Evolutionary conservation across 2,329 filamentous ascomycete species (phyloP), one percentile per base, ranked within the genome.

Genomic region (Davidsoniella eucalypti): DNA sequence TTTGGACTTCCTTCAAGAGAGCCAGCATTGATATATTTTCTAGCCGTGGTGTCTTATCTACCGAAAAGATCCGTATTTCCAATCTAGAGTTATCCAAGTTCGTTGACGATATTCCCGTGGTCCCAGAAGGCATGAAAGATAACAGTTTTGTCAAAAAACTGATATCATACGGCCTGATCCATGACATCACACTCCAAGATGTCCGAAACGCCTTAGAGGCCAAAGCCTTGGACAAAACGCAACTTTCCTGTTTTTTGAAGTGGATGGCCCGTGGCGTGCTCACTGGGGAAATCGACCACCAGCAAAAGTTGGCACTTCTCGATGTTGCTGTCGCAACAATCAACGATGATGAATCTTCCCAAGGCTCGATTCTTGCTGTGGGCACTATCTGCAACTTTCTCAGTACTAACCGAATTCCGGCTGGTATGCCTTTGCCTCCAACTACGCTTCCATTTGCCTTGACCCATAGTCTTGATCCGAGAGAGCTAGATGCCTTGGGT

Each of bases 1-100:
- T 98, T 61, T 98, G 92, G 92, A 93, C 80, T 36, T 88, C 86
- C 55, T 92, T 84, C 59, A 82, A 78, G 61, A 82, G 82, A 55
- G 79, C 86, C 2, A 82, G 78, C 0, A 87, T 96, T 52, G 88
- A 95, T 59, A 75, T 95, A 5, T 80, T 93, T 56, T 95, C 88
- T 1, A 94, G 83, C 17, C 78, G 82, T 52, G 93, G 93, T 51
- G 80, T 98, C 5, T 70, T 95, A 49, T 78, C 83, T n/a, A 93
- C 84, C 36, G 78, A 84, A 10, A 75, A 84, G 57, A 86, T 95
- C 36, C 84, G 92, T 33, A 75, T 94, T 57, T 84, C 69, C 61
- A 67, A 82, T 61, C 61, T 84, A 69, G 70, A 80, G 57, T 61
- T 81, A 47, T 69, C 67, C 58, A 72, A 73, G 52, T 98, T 98